These are phyloP conservation scores for Cinchona pubescens DNA, from an alignment of 257 asterid species.

Conservation along the genomic window DNA sequence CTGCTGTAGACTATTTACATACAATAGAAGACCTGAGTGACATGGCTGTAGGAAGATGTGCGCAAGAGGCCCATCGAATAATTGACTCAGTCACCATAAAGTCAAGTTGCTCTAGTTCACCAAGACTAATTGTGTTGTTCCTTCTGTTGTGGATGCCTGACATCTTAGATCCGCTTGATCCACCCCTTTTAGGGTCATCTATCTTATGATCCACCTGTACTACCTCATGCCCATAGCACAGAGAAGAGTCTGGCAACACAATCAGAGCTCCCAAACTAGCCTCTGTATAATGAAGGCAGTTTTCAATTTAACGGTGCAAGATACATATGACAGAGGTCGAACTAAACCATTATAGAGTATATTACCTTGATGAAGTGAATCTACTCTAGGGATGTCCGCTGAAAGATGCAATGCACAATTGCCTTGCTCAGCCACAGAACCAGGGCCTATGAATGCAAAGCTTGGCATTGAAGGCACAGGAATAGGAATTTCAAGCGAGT, in stretches of 20 bases:
- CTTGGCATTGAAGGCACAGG: constrained; percentile 54
- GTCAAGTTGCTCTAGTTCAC: constrained; percentile 59
- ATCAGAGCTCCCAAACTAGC: constrained; percentile 19
- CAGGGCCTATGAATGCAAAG: constrained; percentile 54
- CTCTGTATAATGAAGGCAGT: constrained; percentile 21
- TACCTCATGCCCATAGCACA: constrained; percentile 24
- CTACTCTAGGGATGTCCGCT: constrained; percentile 25
- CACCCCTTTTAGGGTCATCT: constrained; percentile 30
- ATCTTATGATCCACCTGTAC: constrained; percentile 21
- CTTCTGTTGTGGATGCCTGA: constrained; percentile 55
- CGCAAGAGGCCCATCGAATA: constrained; percentile 82
- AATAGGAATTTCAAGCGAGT: constrained; percentile 37
- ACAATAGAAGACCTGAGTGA: constrained; percentile 75
- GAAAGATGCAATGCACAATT: constrained; percentile 33
- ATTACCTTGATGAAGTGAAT: constrained; percentile 48
- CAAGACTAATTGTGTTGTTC: constrained; percentile 63
- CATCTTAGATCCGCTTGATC: constrained; percentile 26
- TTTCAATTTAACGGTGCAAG: background rate
- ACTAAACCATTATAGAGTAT: background rate
- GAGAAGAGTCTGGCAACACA: constrained; percentile 22
- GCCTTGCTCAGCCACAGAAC: constrained; percentile 32
- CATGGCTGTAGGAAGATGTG: constrained; percentile 56
- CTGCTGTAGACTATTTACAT: constrained; percentile 33
- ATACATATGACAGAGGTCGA: background rate
- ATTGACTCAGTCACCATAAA: constrained; percentile 62